Evolutionary conservation across 768 basidiomycete species (phyloP).

Genomic region (Tulasnella sp.): DNA sequence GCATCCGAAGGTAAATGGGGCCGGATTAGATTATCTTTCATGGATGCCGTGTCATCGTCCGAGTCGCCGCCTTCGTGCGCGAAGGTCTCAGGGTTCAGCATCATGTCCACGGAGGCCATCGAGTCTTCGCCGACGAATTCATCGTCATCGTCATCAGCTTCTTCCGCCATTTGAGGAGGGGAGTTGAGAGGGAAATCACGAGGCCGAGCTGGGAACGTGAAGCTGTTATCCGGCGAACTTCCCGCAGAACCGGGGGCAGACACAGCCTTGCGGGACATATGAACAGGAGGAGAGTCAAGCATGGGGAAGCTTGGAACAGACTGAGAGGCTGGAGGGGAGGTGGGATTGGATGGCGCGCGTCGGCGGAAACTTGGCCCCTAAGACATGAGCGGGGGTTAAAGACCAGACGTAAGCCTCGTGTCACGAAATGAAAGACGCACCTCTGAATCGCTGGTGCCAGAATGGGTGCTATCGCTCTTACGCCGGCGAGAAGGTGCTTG

Average conservation of each 20-base stretch:
- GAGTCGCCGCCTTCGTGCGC: not conserved
- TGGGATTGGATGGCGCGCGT: constrained; percentile 12
- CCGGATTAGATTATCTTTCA: not conserved
- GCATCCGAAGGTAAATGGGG: not conserved
- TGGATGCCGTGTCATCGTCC: constrained; percentile 5
- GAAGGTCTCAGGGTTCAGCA: not conserved
- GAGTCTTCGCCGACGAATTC: constrained; percentile 3
- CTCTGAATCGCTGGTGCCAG: constrained; percentile 56
- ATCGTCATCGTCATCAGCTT: not conserved
- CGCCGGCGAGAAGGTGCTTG: constrained; percentile 54
- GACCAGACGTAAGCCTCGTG: not conserved
- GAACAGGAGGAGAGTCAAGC: not conserved
- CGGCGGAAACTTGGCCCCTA: not conserved
- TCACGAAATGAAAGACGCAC: constrained; percentile 29
- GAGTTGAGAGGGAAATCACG: not conserved
- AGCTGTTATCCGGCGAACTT: not conserved
- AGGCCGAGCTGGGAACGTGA: not conserved
- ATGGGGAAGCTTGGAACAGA: not conserved
- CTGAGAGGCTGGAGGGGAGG: not conserved
- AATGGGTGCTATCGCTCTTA: constrained; percentile 50
- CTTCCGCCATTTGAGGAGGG: not conserved
- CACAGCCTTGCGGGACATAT: not conserved
- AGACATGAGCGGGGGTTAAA: not conserved
- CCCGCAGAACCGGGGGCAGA: not conserved
- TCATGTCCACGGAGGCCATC: constrained; percentile 1